A percentile compares a stretch with the other conserved stretches of the same genome.
Conservation (phyloP, 176 grass and related monocot species). For the Oryza rufipogon region DNA sequence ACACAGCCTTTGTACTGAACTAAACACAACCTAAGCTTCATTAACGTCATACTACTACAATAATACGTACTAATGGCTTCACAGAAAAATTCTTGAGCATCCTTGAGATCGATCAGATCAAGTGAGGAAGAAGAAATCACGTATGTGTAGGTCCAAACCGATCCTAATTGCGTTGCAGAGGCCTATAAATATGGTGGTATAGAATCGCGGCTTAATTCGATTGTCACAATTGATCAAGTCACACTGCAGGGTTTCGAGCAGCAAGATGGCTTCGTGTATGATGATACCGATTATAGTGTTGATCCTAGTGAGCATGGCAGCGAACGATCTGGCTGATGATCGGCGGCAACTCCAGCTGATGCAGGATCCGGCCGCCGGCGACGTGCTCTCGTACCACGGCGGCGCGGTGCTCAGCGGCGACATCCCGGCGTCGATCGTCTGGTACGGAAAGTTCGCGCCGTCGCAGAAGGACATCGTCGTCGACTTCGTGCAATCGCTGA, state of each 20-base stretch:
- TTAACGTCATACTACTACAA: too few relatives aligned
- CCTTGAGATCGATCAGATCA: background rate
- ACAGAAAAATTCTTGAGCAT: background rate
- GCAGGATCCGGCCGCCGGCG: background rate
- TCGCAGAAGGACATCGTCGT: slow-evolving; percentile 67
- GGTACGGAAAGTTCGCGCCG: slow-evolving; percentile 70
- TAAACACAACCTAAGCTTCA: too few relatives aligned
- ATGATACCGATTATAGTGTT: background rate
- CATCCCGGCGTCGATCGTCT: slow-evolving; percentile 56
- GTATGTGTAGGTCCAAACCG: too few relatives aligned
- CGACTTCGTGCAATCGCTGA: slow-evolving; percentile 65
- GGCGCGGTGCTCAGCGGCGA: slow-evolving; percentile 11
- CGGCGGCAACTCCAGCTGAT: background rate
- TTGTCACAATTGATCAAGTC: background rate
- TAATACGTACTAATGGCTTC: background rate
- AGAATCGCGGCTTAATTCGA: background rate
- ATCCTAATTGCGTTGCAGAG: background rate
- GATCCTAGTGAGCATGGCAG: background rate
- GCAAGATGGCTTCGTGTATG: background rate
- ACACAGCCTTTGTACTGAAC: too few relatives aligned
- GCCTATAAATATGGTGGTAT: background rate
- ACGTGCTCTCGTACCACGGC: slow-evolving; percentile 63
- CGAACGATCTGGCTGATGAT: background rate
- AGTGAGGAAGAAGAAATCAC: background rate
- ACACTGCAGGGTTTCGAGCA: background rate